phyloP scores from a whole-genome alignment of 768 basidiomycete species.

The Hericium rajendrae region DNA sequence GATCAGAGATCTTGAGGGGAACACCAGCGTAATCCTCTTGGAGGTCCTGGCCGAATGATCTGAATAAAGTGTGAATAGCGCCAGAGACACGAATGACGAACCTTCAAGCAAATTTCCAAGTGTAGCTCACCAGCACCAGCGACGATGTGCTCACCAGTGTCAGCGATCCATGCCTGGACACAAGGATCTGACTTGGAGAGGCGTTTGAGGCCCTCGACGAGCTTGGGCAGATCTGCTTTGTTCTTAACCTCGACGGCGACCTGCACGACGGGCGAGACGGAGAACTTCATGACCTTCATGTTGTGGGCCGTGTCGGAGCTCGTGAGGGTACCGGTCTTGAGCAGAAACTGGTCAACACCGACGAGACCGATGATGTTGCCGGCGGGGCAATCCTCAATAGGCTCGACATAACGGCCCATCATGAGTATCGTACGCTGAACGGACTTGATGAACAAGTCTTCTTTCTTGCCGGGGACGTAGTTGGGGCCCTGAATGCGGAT shows the following conservation, averaged over 20 bases:
- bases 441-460: slow-evolving; percentile 95
- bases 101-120: slow-evolving; percentile 99
- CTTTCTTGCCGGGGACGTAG: slow-evolving; percentile 97
- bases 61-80: neutral
- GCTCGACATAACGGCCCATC: slow-evolving; percentile 99
- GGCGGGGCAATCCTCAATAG: slow-evolving; percentile 97
- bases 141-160: slow-evolving; percentile 96
- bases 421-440: slow-evolving; percentile 98
- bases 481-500: slow-evolving; percentile 99
- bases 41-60: slow-evolving; percentile 58
- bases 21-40: slow-evolving; percentile 99
- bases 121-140: slow-evolving; percentile 99
- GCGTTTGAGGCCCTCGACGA: slow-evolving; percentile 99
- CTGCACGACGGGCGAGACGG: slow-evolving; percentile 98
- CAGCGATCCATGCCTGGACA: slow-evolving; percentile 88
- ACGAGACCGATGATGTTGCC: slow-evolving; percentile 99
- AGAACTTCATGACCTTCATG: slow-evolving; percentile 99
- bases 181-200: slow-evolving; percentile 99
- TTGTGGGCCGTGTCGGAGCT: slow-evolving; percentile 98
- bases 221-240: slow-evolving; percentile 96
- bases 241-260: slow-evolving; percentile 99
- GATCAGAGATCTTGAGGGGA: slow-evolving; percentile 95
- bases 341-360: slow-evolving; percentile 99
- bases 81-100: slow-evolving; percentile 17
- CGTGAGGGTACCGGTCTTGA: slow-evolving; percentile 98